Conservation (phyloP, 225 moss, liverwort and hornwort genomes). For the Ulota crispa region DNA sequence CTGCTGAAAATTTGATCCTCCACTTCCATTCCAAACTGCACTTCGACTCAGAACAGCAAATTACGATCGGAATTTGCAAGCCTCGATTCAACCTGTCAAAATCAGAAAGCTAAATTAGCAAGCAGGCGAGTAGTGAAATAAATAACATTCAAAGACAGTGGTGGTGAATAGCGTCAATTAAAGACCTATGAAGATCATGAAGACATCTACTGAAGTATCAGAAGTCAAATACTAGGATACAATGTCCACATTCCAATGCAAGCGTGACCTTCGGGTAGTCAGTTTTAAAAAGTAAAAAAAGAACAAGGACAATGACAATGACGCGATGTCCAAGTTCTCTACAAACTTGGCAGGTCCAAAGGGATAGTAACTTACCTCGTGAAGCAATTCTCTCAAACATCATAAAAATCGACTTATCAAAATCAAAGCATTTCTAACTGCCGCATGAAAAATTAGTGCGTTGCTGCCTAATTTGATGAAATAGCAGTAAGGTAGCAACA, state of each 20-base stretch:
- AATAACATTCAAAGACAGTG: background rate
- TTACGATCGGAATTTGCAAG: background rate
- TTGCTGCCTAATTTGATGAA: background rate
- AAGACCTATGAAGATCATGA: background rate
- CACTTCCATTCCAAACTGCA: background rate
- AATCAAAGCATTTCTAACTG: background rate
- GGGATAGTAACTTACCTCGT: background rate
- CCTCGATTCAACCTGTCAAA: background rate
- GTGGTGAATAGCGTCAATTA: background rate
- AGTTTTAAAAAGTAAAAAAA: background rate
- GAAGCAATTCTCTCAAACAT: background rate
- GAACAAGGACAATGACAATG: background rate
- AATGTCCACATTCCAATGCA: background rate
- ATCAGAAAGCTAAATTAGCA: background rate
- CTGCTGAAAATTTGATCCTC: background rate
- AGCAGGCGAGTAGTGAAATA: background rate
- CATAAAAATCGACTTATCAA: background rate
- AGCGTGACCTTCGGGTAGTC: background rate
- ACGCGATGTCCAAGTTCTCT: background rate
- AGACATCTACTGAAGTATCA: background rate
- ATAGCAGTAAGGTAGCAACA: background rate
- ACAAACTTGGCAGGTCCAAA: background rate
- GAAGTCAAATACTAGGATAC: background rate
- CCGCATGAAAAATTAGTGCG: background rate
- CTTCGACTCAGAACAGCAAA: background rate